phyloP scores from a whole-genome alignment of 2,329 filamentous ascomycete species.

The Sodiomyces alkalinus region DNA sequence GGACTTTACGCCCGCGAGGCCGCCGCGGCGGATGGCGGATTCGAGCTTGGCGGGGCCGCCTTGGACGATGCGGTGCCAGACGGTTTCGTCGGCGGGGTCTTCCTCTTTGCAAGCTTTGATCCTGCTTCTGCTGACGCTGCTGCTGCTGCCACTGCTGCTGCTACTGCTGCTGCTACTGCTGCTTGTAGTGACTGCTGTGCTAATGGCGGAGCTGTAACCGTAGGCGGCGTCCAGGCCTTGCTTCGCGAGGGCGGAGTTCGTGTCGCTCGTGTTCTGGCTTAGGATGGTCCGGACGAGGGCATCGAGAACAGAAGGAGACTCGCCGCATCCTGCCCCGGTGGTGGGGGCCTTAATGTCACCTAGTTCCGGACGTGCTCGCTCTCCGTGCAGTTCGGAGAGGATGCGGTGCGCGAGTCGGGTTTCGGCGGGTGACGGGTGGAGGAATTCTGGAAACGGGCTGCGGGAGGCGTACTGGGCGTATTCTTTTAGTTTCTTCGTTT shows the following conservation, averaged over 20 bases:
- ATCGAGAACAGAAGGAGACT: conserved; percentile 34
- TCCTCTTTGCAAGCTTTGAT: too few relatives aligned
- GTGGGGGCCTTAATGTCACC: conserved; percentile 46
- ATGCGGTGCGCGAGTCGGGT: conserved; percentile 53
- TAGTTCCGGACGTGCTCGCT: conserved; percentile 43
- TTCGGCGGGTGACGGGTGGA: conserved; percentile 49
- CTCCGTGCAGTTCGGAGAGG: conserved; percentile 50
- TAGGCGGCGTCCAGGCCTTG: conserved; percentile 28
- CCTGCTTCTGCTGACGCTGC: too few relatives aligned
- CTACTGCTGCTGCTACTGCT: too few relatives aligned
- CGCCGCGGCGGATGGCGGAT: conserved; percentile 55
- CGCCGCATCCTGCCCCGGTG: conserved; percentile 46
- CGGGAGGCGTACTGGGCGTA: conserved; percentile 22
- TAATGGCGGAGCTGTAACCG: conserved; percentile 23
- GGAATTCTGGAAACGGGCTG: conserved; percentile 54
- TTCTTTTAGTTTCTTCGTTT: conserved; percentile 26
- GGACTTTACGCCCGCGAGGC: conserved; percentile 57
- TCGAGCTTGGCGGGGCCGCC: conserved; percentile 25
- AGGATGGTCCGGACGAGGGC: conserved; percentile 36
- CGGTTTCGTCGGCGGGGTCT: too few relatives aligned
- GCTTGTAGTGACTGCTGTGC: too few relatives aligned
- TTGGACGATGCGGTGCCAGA: conserved; percentile 25
- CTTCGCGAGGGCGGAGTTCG: conserved; percentile 45
- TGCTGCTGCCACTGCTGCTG: too few relatives aligned
- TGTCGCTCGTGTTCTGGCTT: conserved; percentile 35